Evolutionary conservation across 1,139 yeast genomes (phyloP).

Genomic region (Geotrichum cucujoidarum): DNA sequence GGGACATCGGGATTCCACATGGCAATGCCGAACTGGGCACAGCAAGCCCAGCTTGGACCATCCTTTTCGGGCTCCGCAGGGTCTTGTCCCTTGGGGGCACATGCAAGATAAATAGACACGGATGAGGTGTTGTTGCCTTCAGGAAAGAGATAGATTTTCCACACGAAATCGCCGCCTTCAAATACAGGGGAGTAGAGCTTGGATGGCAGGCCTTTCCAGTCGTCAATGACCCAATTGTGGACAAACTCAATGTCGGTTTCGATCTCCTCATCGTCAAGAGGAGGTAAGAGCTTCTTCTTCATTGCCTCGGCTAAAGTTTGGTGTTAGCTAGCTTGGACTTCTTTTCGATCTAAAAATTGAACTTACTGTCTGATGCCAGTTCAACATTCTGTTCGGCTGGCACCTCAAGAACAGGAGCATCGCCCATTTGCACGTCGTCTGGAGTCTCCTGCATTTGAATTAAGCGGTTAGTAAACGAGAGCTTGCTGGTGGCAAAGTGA

Average conservation of each 20-base stretch:
- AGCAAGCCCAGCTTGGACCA: constrained; percentile 61
- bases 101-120: constrained; percentile 36
- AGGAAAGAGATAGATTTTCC: constrained; percentile 77
- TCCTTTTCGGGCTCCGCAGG: constrained; percentile 14
- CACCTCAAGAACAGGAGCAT: constrained; percentile 4
- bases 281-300: constrained; percentile 30
- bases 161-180: constrained; percentile 61
- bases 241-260: constrained; percentile 37
- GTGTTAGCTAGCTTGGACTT: not conserved
- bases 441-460: not conserved
- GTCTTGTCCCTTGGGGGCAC: constrained; percentile 26
- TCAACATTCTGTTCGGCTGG: not conserved
- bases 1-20: constrained; percentile 80
- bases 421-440: constrained; percentile 9
- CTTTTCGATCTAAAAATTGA: not conserved
- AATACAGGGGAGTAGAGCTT: constrained; percentile 49
- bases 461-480: no score
- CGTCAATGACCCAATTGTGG: constrained; percentile 70
- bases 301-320: constrained; percentile 26
- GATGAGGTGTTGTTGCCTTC: constrained; percentile 44
- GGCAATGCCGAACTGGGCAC: constrained; percentile 86
- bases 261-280: constrained; percentile 36
- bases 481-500: no score
- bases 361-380: constrained; percentile 9
- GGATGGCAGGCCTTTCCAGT: constrained; percentile 53